Conservation (phyloP, 202 grass and related monocot genomes). For the Setaria italica region DNA sequence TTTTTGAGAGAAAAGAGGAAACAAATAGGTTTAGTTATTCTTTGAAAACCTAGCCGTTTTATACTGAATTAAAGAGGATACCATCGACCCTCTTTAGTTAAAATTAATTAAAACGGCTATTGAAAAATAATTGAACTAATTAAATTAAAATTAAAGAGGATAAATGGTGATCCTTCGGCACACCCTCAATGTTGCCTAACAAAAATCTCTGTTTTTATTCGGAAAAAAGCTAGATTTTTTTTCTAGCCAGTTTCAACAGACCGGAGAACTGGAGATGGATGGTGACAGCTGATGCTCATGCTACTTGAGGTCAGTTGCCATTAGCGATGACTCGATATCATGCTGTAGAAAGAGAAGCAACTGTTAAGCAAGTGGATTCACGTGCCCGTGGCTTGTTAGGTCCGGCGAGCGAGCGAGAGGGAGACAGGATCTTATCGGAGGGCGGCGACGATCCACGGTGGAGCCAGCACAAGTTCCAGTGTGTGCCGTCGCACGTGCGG, state of each 20-base stretch:
- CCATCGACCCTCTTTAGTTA: too few relatives aligned
- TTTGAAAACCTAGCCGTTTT: not conserved
- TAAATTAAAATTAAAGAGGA: too few relatives aligned
- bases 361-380: not conserved
- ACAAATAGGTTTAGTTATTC: not conserved
- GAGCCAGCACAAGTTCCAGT: slow-evolving; percentile 26
- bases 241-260: not conserved
- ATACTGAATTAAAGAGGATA: too few relatives aligned
- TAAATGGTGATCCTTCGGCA: too few relatives aligned
- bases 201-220: too few relatives aligned
- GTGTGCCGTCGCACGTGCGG: not conserved
- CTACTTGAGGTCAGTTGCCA: not conserved
- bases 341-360: not conserved
- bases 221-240: not conserved
- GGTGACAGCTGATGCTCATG: not conserved
- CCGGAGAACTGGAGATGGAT: not conserved
- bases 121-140: too few relatives aligned
- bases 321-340: not conserved
- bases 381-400: not conserved
- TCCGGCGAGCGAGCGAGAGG: not conserved
- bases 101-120: too few relatives aligned
- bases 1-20: not conserved
- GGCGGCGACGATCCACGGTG: not conserved
- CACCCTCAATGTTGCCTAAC: too few relatives aligned
- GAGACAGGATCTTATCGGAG: slow-evolving; percentile 26